Base-by-base conservation (phyloP, 345 rosid species). In the Bretschneidera sinensis region DNA sequence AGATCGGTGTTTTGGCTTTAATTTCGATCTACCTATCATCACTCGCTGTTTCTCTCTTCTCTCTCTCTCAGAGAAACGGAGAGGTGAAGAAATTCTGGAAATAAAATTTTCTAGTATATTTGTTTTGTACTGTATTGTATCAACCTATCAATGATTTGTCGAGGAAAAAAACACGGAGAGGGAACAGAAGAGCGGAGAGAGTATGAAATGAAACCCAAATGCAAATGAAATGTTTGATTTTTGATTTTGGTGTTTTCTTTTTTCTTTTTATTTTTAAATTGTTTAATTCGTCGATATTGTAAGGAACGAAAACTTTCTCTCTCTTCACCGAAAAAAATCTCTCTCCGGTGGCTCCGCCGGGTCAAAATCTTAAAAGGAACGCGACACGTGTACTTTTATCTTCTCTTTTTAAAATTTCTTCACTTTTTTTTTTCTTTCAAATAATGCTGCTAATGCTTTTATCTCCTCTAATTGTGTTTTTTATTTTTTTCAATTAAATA, bases 261-360 rank as follows among this genome's bases (percentile, higher is more conserved):
- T 20, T 52, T 54, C 43, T 20, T 43, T 55, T 24, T 48, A 23
- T 24, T 53, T 24, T 55, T 17, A 19, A 62, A 25, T 49, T 28
- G 7, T 16, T 18, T n/a, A n/a, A n/a, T 31, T 51, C 54, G 25
- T 70, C 63, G 49, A 62, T 39, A 25, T 60, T 43, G 62, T 9
- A 23, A 39, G 54, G 62, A 60, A 45, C 35, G 54, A 74, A 56
- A 59, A 16, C 2, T 23, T 47, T 25, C 24, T 43, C 47, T 33
- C 67, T 17, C 56, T 50, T 76, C 73, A n/a, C 48, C 45, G 54
- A 74, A 52, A 59, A 16, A 2, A 23, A 22, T 43, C 47, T 33
- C 67, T 17, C 56, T 50, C 78, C 73, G 67, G 81, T 76, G 78
- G 74, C 79, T 75, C 78, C 76, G 81, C 78, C 76, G 65, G 21